phyloP scores from a whole-genome alignment of 768 basidiomycete genomes.

The Russula earlei region DNA sequence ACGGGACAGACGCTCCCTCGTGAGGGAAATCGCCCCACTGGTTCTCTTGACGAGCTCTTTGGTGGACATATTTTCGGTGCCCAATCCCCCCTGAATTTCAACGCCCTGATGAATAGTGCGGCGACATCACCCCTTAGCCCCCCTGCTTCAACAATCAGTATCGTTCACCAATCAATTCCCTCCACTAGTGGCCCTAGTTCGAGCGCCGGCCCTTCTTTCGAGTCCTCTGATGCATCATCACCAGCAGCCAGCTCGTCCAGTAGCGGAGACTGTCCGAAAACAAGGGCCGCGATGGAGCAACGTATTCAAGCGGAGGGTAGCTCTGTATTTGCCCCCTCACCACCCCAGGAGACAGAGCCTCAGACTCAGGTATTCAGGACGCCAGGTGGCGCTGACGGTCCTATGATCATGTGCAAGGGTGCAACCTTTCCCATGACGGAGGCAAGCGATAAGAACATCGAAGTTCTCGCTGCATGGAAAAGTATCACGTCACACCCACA shows the following conservation, averaged over 20 bases:
- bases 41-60: slow-evolving; percentile 38
- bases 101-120: slow-evolving; percentile 13
- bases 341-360: not conserved
- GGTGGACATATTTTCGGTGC: slow-evolving; percentile 31
- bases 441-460: slow-evolving; percentile 64
- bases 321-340: slow-evolving; percentile 43
- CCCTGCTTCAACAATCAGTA: slow-evolving; percentile 32
- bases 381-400: slow-evolving; percentile 34
- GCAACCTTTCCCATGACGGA: slow-evolving; percentile 59
- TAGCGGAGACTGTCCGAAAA: slow-evolving; percentile 38
- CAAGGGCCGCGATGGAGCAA: slow-evolving; percentile 42
- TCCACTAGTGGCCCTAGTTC: slow-evolving; percentile 6
- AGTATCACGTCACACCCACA: slow-evolving; percentile 64
- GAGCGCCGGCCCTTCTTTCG: slow-evolving; percentile 20
- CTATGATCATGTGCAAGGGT: slow-evolving; percentile 57
- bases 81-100: slow-evolving; percentile 21
- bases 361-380: slow-evolving; percentile 28
- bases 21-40: slow-evolving; percentile 28
- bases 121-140: slow-evolving; percentile 32
- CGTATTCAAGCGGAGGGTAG: slow-evolving; percentile 45
- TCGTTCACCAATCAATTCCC: slow-evolving; percentile 36
- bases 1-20: slow-evolving; percentile 23
- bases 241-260: slow-evolving; percentile 17
- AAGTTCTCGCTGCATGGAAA: slow-evolving; percentile 72
- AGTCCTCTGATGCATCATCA: slow-evolving; percentile 20